phyloP scores from a whole-genome alignment of 176 grass and related monocot genomes.

The Oryza glaberrima region DNA sequence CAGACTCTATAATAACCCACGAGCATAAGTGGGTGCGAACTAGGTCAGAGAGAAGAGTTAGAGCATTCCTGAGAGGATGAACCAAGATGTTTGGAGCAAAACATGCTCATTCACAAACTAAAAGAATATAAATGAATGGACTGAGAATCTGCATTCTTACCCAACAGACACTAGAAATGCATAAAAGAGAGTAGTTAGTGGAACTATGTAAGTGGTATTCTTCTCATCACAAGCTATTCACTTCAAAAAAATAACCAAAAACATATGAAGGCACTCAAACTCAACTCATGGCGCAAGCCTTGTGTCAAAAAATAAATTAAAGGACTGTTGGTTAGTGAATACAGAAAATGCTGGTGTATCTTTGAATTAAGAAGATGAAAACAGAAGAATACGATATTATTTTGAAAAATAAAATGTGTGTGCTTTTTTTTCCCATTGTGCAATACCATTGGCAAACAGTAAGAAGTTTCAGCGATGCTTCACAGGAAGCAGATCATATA shows the following conservation, averaged over 20 bases:
- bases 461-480: neutral
- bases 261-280: neutral
- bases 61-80: constrained; percentile 7
- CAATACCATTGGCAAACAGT: neutral
- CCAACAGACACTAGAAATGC: neutral
- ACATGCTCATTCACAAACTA: neutral
- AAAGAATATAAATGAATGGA: neutral
- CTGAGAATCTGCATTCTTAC: neutral
- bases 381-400: neutral
- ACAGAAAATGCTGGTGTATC: neutral
- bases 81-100: neutral
- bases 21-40: neutral
- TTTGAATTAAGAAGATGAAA: neutral
- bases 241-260: constrained; percentile 9
- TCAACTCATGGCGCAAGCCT: neutral
- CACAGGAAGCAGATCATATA: neutral
- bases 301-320: neutral
- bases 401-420: neutral
- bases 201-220: neutral
- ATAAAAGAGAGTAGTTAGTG: neutral
- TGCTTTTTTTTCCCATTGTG: neutral
- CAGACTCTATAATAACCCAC: neutral
- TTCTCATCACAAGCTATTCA: constrained; percentile 4
- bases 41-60: constrained; percentile 14
- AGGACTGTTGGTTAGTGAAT: neutral